phyloP scores from a whole-genome alignment of 257 asterid species.

The Gynochthodes officinalis region DNA sequence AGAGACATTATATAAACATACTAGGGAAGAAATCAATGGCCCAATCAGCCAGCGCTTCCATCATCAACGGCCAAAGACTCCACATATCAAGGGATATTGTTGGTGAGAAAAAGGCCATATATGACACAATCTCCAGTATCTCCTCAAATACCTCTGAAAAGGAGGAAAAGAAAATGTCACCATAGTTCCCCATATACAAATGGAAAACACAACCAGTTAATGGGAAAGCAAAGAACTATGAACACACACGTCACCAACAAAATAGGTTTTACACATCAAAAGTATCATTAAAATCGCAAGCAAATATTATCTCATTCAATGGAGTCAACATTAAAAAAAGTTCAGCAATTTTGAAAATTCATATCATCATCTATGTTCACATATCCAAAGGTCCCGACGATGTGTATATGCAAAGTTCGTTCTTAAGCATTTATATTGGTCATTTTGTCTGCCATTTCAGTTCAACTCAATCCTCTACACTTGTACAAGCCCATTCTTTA shows the following conservation, averaged over 20 bases:
- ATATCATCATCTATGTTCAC: neutral
- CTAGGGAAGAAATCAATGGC: conserved; percentile 98
- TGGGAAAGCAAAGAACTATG: neutral
- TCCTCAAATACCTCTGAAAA: conserved; percentile 94
- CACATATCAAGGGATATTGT: conserved; percentile 94
- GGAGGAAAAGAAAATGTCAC: neutral
- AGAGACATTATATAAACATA: conserved; percentile 32
- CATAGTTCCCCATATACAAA: neutral
- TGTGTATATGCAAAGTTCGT: neutral
- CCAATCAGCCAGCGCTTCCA: conserved; percentile 95
- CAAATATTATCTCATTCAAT: neutral
- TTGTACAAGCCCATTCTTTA: neutral
- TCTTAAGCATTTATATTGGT: neutral
- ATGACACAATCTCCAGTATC: conserved; percentile 95
- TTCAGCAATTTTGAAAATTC: neutral
- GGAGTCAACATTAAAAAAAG: too few relatives aligned
- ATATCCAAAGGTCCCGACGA: neutral
- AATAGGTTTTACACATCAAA: neutral
- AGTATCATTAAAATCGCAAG: neutral
- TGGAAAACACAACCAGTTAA: neutral
- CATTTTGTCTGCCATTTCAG: neutral
- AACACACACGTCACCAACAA: neutral
- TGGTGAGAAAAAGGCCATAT: conserved; percentile 95
- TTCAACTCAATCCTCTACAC: neutral
- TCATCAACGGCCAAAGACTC: conserved; percentile 98